Percentiles rank a stretch among this genome's conserved stretches.
Conservation (phyloP, 1,139 yeast genomes). For the Lodderomyces oxycetoniae region DNA sequence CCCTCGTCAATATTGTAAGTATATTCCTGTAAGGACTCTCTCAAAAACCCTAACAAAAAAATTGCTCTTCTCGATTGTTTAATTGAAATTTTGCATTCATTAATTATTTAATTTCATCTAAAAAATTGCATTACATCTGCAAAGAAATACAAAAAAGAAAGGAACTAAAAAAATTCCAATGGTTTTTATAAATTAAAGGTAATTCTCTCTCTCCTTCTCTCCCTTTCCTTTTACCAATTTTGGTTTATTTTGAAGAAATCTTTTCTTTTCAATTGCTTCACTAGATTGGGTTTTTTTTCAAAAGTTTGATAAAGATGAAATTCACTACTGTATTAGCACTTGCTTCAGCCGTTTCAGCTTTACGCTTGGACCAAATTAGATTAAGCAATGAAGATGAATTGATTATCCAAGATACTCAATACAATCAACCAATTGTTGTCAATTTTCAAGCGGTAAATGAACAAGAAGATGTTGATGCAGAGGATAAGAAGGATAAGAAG, state of each 20-base stretch:
- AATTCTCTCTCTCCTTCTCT: constrained; percentile 1
- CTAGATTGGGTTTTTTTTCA: not conserved
- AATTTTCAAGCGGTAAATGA: constrained; percentile 14
- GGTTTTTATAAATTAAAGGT: no score
- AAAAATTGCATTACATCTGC: no score
- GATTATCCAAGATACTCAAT: constrained; percentile 14
- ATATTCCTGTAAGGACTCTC: no score
- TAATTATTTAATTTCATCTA: no score
- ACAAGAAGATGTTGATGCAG: constrained; percentile 7
- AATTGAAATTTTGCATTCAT: no score
- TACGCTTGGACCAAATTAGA: constrained; percentile 15
- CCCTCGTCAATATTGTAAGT: no score
- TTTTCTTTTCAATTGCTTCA: constrained; percentile 2
- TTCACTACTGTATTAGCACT: constrained; percentile 12
- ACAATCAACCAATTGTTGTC: constrained; percentile 13
- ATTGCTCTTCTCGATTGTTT: no score
- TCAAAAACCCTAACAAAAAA: no score
- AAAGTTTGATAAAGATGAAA: constrained; percentile 9
- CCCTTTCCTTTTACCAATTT: not conserved
- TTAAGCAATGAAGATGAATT: constrained; percentile 15
- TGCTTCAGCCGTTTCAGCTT: constrained; percentile 15
- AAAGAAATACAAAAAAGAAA: no score
- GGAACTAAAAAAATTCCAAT: no score
- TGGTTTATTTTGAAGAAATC: no score
- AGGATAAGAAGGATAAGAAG: constrained; percentile 9